Evolutionary conservation across 2,329 filamentous ascomycete species (phyloP).

Genomic region (Penicillium sp.): DNA sequence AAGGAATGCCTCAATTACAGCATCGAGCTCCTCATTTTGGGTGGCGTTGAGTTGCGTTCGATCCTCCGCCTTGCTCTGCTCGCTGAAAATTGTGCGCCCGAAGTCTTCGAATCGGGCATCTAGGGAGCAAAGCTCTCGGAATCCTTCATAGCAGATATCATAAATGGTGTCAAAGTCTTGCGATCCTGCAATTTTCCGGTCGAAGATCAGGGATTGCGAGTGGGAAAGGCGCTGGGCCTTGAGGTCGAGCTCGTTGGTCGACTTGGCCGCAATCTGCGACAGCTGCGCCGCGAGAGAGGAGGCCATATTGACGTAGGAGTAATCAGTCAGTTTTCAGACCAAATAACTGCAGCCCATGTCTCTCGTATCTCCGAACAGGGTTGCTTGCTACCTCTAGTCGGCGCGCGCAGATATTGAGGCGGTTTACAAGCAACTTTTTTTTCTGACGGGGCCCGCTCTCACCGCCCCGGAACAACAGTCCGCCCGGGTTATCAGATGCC

Average conservation of each 20-base stretch:
- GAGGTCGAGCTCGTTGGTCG: constrained; percentile 83
- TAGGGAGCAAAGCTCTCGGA: constrained; percentile 82
- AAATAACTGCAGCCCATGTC: constrained; percentile 12
- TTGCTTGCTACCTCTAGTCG: neutral
- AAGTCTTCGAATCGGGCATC: constrained; percentile 75
- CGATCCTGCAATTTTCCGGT: constrained; percentile 72
- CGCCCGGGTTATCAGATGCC: constrained; percentile 18
- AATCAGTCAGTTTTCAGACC: constrained; percentile 12
- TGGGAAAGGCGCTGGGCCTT: constrained; percentile 90
- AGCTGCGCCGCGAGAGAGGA: constrained; percentile 89
- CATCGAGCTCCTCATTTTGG: constrained; percentile 78
- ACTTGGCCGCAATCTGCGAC: constrained; percentile 83
- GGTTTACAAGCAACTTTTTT: constrained; percentile 30
- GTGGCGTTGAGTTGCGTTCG: constrained; percentile 73
- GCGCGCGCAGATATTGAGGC: constrained; percentile 10
- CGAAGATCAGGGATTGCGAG: constrained; percentile 92
- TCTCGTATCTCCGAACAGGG: neutral
- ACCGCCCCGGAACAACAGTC: constrained; percentile 23
- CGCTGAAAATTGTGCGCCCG: constrained; percentile 77
- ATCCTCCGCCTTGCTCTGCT: constrained; percentile 86
- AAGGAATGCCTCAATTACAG: constrained; percentile 74
- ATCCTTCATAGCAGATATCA: constrained; percentile 80
- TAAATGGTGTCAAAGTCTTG: constrained; percentile 91
- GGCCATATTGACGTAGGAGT: constrained; percentile 55
- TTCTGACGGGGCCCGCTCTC: constrained; percentile 17